Base-by-base conservation (phyloP, 768 basidiomycete genomes). In the Termitomyces sp. region DNA sequence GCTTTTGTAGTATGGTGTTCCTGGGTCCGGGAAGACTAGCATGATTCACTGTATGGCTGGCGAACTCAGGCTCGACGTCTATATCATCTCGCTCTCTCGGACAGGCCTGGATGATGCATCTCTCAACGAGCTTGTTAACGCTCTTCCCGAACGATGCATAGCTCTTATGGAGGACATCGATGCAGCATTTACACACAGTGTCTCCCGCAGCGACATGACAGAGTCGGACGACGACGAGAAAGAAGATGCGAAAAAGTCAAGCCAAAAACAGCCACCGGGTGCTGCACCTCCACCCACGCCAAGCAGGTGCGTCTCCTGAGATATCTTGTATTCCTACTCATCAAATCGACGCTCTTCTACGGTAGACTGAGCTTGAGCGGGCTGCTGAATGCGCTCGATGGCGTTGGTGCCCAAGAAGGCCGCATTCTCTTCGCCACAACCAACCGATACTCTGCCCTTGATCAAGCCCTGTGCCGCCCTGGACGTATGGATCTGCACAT, bases 111-210 rank as follows among this genome's bases (percentile, higher is more conserved):
- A 87, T 63, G 88, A 90, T 68, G 67, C 73, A 0, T 62, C 66
- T 6, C 75, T 89, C 32, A 73, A 74, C 53, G 73, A 77, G 42
- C 76, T 88, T 51, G 76, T 87, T 54, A 74, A 78, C 10, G 70
- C 68, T 9, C 70, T 87, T 2, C 86, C 86, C 0, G 74, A 78
- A 42, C 69, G 74, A 17, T 85, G 82, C 62, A 80, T 89, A 47
- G 78, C 83, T 16, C 74, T 90, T 19, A 85, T 89, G 78, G 87
- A 89, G 64, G 88, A 89, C 66, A 83, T 89, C 51, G 88, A 89
- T 59, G 86, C 82, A 0, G 83, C 84, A 1, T 85, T 87, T 65
- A 72, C 69, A 6, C 68, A 68, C 48, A 64, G 63, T 2, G 49
- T 74, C 25, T 71, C 65, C 17, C 68, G 72, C 9, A 64, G 66